Percentiles rank a stretch among this genome's conserved stretches.
Conservation (phyloP, 176 grass and related monocot species). For the Neostapfia colusana region DNA sequence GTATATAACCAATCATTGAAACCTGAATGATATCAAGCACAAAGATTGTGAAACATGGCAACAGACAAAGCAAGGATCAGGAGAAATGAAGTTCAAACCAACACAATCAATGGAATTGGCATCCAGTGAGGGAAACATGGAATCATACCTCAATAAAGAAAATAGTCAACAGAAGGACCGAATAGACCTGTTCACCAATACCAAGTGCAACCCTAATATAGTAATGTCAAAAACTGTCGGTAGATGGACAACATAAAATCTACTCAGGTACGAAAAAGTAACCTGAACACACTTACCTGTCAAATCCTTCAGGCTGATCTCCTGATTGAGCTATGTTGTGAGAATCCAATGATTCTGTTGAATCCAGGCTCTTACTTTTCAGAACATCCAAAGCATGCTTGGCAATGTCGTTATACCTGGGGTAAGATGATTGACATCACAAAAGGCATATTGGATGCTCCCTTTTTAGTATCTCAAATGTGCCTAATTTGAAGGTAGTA, state of each 20-base stretch:
- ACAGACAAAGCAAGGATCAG: neutral
- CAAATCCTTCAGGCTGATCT: constrained; percentile 69
- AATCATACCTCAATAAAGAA: constrained; percentile 94
- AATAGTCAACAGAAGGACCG: constrained; percentile 73
- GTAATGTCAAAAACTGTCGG: constrained; percentile 26
- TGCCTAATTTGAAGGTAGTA: constrained; percentile 24
- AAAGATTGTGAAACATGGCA: constrained; percentile 17
- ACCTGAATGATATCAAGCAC: constrained; percentile 55
- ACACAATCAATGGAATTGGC: constrained; percentile 6
- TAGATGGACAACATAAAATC: constrained; percentile 26
- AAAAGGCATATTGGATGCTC: constrained; percentile 32
- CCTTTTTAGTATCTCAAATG: constrained; percentile 30
- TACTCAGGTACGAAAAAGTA: constrained; percentile 4
- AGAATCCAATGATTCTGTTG: constrained; percentile 35
- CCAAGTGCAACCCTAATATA: constrained; percentile 69
- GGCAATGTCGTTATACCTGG: constrained; percentile 92
- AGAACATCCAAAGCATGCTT: constrained; percentile 93
- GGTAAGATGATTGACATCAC: constrained; percentile 43
- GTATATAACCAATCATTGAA: constrained; percentile 72
- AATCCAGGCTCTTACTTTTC: constrained; percentile 49
- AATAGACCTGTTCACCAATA: constrained; percentile 93
- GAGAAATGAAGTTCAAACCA: constrained; percentile 11
- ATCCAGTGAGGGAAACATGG: constrained; percentile 24
- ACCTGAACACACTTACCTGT: constrained; percentile 56
- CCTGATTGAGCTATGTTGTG: constrained; percentile 44